Conservation (phyloP, 305 asterid genomes). For the Rubia tinctorum region DNA sequence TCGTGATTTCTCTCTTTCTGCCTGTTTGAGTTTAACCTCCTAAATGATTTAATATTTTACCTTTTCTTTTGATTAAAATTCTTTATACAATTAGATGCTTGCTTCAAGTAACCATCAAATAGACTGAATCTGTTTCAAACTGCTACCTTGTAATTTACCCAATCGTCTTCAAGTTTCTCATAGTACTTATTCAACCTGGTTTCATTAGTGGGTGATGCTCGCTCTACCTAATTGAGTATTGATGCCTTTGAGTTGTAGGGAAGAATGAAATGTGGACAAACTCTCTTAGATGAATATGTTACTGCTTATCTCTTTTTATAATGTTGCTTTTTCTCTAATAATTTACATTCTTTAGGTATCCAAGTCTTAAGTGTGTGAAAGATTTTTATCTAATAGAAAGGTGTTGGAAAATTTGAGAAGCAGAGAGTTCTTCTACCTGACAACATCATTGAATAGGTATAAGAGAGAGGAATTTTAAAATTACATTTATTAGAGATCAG, state of each 20-base stretch:
- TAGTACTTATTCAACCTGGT: neutral
- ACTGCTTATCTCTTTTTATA: no score
- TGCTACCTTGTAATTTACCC: neutral
- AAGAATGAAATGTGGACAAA: neutral
- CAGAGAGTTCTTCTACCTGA: constrained; percentile 76
- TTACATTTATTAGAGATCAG: no score
- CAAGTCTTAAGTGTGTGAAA: constrained; percentile 77
- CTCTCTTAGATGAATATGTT: neutral
- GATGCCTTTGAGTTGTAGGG: neutral
- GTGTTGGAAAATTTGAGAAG: constrained; percentile 48
- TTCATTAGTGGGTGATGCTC: neutral
- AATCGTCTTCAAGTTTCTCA: neutral
- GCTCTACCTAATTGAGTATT: neutral
- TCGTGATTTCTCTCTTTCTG: neutral
- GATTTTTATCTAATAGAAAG: constrained; percentile 91
- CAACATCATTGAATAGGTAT: constrained; percentile 86
- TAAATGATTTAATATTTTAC: no score
- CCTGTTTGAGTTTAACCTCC: no score
- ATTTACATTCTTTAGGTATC: constrained; percentile 42
- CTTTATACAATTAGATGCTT: no score
- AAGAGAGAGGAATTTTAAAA: neutral
- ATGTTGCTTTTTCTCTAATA: neutral
- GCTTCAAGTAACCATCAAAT: no score
- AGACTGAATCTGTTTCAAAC: neutral
- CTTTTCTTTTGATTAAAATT: no score